Evolutionary conservation across 257 asterid species (phyloP), one percentile per base, ranked within the genome.

Genomic region (Thymus mandschuricus): DNA sequence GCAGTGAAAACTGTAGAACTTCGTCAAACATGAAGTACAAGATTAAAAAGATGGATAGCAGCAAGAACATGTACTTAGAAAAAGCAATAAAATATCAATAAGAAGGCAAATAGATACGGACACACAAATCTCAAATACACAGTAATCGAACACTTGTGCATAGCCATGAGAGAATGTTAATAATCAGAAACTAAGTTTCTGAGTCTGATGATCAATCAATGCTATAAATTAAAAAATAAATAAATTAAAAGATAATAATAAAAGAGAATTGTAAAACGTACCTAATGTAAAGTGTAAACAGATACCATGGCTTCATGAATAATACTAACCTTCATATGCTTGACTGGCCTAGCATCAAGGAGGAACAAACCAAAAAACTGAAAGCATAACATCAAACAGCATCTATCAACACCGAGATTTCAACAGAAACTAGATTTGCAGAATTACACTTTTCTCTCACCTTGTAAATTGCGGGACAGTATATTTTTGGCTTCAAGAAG

Each of bases 351-450:
- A 62, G 4, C 12, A 34, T 49, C 10, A 27, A 62, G 48, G 48
- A 61, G n/a, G 55, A 29, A 33, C 46, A 60, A 55, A 70, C 66
- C 38, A 71, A 48, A 29, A 45, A n/a, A 50, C 76, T 69, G 69
- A 57, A 62, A 54, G 2, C 49, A 60, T 15, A 56, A 57, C 34
- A 55, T 55, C 41, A 68, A 52, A 21, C 51, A 41, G 4, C 4
- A 69, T 29, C 11, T 1, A 38, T 35, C 41, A 62, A 29, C 38
- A 15, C 66, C 4, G 52, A 10, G 61, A 38, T 33, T 13, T 34
- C 56, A 31, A 30, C 6, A 34, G 56, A 68, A 55, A 38, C 3
- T 3, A 1, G 5, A 35, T 3, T 1, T 69, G 44, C 35, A 68
- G n/a, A 41, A 38, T 57, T 28, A 5, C 28, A 40, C 13, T 60